A percentile compares a stretch with the other conserved stretches of the same genome.
phyloP scores from a whole-genome alignment of 495 filamentous ascomycete genomes.

The Friedmanniomyces simplex region DNA sequence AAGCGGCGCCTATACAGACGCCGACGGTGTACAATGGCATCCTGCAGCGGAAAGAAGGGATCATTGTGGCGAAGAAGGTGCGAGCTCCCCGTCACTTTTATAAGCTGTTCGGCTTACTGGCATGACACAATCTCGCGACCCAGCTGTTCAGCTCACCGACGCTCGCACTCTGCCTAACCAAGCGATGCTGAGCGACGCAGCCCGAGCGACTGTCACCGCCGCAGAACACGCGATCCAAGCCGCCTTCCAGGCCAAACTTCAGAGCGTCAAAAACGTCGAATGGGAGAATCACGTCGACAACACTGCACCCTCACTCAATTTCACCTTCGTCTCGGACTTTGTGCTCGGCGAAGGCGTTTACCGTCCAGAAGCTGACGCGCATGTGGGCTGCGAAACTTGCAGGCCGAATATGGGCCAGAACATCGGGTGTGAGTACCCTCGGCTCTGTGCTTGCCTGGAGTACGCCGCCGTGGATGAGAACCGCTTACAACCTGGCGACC shows the following conservation, averaged over 20 bases:
- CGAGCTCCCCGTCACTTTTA: too few species aligned
- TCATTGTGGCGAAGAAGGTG: constrained; percentile 20
- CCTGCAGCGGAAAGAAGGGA: constrained; percentile 23
- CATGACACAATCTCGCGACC: not conserved
- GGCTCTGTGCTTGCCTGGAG: constrained; percentile 31
- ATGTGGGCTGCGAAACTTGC: constrained; percentile 28
- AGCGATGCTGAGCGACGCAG: constrained; percentile 23
- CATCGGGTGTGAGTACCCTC: constrained; percentile 33
- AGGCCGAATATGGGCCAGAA: constrained; percentile 31
- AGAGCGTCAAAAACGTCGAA: constrained; percentile 9
- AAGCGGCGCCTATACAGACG: not conserved
- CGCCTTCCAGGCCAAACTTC: constrained; percentile 24
- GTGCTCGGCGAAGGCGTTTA: constrained; percentile 27
- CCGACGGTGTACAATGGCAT: constrained; percentile 27
- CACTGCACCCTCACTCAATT: constrained; percentile 29
- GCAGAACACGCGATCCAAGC: constrained; percentile 23
- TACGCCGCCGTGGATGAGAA: constrained; percentile 30
- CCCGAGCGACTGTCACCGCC: not conserved
- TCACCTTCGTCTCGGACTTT: constrained; percentile 28
- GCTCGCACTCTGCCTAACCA: constrained; percentile 24
- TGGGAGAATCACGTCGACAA: constrained; percentile 26
- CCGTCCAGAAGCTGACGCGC: constrained; percentile 21
- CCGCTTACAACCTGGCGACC: constrained; percentile 5
- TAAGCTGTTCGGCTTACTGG: not conserved
- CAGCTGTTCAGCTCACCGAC: constrained; percentile 10